Base-by-base conservation (phyloP, 1,284 basidiomycete species). In the Cryptococcus depauperatus region DNA sequence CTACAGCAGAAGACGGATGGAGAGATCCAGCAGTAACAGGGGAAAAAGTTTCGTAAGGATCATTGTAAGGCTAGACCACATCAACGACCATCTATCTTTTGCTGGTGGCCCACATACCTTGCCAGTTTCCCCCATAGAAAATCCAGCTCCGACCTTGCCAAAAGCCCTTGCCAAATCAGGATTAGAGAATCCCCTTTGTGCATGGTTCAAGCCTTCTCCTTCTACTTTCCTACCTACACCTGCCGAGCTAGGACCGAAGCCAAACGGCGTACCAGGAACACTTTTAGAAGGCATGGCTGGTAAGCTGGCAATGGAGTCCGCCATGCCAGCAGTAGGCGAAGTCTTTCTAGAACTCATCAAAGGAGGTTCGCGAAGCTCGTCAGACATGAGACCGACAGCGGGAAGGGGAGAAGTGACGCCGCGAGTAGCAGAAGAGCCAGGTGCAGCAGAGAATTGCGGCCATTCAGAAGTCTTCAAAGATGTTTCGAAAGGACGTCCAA, bases 391-490 rank as follows among this genome's bases (percentile, higher is more conserved):
- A 30, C 73, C 74, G 47, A 85, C 54, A 18, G 83, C 40, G 78
- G 43, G 79, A 76, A 48, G 73, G 74, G 64, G 64, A 8, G 65
- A 67, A 16, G 64, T 66, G 29, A 63, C 47, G 8, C 62, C 81
- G 16, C 57, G 46, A 14, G 46, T 78, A 18, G 47, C 33, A 18
- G 43, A 25, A 35, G 34, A 37, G n/a, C 44, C 49, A 45, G 77
- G 72, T 39, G 76, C 75, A 44, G 79, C 41, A 43, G 79, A 76
- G 69, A 90, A 95, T 63, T 85, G 86, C 35, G 90, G 86, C 92
- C 92, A 96, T 66, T 96, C 90, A 3, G 89, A 89, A 1, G 83
- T 76, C 64, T 86, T 86, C 61, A 68, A 55, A 16, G 79, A 76
- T 25, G 74, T 68, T 39, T 82, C 80, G 45, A 78, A 70, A 25